phyloP scores from a whole-genome alignment of 306 rosid genomes.

The Fragaria nilgerrensis region DNA sequence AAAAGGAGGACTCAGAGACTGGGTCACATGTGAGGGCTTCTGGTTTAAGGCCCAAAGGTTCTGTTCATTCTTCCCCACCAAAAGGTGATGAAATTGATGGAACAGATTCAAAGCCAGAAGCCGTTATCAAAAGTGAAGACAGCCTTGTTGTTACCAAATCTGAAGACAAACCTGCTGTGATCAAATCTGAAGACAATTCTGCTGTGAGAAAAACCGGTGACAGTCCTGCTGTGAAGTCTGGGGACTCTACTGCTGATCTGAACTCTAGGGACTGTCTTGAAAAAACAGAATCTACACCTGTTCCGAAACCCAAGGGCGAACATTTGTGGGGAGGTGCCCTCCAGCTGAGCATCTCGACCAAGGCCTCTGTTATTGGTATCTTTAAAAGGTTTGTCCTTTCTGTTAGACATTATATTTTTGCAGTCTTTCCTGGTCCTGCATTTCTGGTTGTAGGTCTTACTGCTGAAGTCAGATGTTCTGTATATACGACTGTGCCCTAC shows the following conservation, averaged over 20 bases:
- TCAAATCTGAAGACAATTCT: not conserved
- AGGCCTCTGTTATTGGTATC: constrained; percentile 54
- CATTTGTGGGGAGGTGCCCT: constrained; percentile 79
- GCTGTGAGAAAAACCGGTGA: not conserved
- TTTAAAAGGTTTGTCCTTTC: constrained; percentile 62
- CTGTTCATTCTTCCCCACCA: constrained; percentile 23
- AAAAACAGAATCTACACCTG: constrained; percentile 31
- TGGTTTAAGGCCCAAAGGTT: constrained; percentile 33
- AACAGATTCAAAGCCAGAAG: constrained; percentile 20
- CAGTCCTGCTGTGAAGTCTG: constrained; percentile 15
- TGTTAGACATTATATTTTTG: not conserved
- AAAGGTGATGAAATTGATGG: constrained; percentile 31
- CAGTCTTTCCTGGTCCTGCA: not conserved
- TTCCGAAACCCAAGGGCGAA: constrained; percentile 42
- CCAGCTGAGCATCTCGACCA: constrained; percentile 59
- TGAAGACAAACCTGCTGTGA: not conserved
- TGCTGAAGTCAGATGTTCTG: not conserved
- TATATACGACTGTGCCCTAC: not conserved
- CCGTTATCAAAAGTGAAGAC: constrained; percentile 24
- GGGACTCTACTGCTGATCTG: constrained; percentile 28
- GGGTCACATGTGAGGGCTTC: constrained; percentile 42
- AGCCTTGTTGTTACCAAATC: not conserved
- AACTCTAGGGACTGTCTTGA: constrained; percentile 29
- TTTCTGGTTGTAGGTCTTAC: not conserved
- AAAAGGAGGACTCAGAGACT: constrained; percentile 44